These are phyloP conservation scores for Tolypocladium paradoxum DNA, from an alignment of 2,329 filamentous ascomycete genomes.

Conservation along the genomic window DNA sequence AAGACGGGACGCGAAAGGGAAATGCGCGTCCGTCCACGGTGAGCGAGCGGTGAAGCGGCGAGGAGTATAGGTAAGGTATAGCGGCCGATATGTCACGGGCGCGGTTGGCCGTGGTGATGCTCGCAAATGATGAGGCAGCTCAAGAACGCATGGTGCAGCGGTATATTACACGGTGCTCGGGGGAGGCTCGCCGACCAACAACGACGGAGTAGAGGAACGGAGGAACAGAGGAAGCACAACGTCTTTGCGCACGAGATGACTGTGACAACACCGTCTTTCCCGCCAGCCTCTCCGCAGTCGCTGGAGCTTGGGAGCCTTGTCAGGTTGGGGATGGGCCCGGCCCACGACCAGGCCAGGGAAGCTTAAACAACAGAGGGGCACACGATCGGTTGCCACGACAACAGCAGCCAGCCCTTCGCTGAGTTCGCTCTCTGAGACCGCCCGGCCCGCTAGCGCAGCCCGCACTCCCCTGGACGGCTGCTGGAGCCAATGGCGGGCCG, in stretches of 20 bases:
- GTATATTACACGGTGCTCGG: background rate
- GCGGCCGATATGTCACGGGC: background rate
- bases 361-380: constrained; percentile 10
- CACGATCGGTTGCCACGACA: constrained; percentile 7
- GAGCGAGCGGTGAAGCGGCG: background rate
- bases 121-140: background rate
- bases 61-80: background rate
- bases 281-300: background rate
- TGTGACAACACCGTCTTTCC: background rate
- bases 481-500: background rate
- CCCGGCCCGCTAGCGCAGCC: background rate
- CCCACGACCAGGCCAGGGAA: background rate
- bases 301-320: background rate
- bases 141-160: background rate
- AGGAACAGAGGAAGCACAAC: background rate
- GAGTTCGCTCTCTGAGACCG: background rate
- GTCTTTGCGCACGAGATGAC: background rate
- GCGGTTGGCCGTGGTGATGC: background rate
- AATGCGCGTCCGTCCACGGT: background rate
- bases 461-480: background rate
- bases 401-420: background rate
- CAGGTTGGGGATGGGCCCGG: background rate
- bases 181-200: background rate
- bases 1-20: background rate
- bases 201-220: background rate